Evolutionary conservation across 2,329 filamentous ascomycete genomes (phyloP), one percentile per base, ranked within the genome.

Genomic region (Paecilomyces dactylethromorphus): DNA sequence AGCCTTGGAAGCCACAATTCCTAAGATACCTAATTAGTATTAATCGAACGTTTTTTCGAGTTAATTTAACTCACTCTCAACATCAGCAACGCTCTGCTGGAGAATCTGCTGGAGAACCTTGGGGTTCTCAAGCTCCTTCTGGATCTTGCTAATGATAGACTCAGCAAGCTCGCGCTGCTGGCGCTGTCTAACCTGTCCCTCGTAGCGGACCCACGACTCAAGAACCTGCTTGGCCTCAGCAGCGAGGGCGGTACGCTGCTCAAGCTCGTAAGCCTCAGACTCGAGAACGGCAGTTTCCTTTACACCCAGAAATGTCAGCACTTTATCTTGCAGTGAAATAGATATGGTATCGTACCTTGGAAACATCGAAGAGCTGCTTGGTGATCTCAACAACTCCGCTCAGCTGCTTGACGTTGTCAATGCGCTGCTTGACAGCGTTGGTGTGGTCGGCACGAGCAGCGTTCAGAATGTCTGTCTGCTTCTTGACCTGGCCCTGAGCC

Each of bases 191-290:
- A 99, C 92, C 84, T 97, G 94, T 71, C 90, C 83, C 84, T 99
- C 94, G 80, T 99, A 99, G 76, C 94, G 90, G 65, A 97, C 92
- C 95, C 94, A 99, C 59, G 92, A 97, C 78, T 99, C 94, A 66
- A 99, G 87, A 60, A 97, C 94, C 62, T 84, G 73, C 88, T 97
- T 99, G 74, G 93, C 93, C 85, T 99, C 94, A 65, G 86, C 82
- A 60, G 92, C 92, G 66, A 99, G 84, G 69, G 92, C 90, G 62
- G 93, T 97, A 82, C 88, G 88, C 82, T 99, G 94, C 86, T 97
- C 92, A 68, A 97, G 87, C 85, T 97, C 92, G 81, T 89, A 99
- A 66, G 92, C 92, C 86, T 97, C 80, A 68, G 93, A 88, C 86
- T 99, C 94, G 68, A 97, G 90, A 81, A 89, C 83, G 74, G 94